Evolutionary conservation across 164 flowering plant species (phyloP).

Genomic region (Taxillus chinensis): DNA sequence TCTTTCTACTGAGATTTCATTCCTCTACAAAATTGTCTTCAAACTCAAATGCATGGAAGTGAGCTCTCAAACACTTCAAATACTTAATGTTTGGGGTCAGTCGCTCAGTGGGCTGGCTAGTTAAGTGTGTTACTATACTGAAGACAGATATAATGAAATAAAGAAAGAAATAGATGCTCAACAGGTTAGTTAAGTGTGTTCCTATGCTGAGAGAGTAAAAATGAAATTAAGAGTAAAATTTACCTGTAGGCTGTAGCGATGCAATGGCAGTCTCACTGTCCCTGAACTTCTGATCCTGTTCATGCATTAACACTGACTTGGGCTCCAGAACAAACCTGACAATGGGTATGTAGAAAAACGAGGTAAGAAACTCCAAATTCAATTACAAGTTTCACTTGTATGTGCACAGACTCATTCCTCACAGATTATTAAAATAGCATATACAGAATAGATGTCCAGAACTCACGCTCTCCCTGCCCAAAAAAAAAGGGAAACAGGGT

Average conservation of each 20-base stretch:
- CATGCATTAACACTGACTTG: constrained; percentile 53
- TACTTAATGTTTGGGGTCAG: too few species aligned
- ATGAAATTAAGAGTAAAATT: not conserved
- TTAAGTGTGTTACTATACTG: too few species aligned
- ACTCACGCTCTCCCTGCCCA: constrained; percentile 90
- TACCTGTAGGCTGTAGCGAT: constrained; percentile 76
- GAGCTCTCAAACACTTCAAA: too few species aligned
- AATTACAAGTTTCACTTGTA: not conserved
- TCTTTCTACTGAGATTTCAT: too few species aligned
- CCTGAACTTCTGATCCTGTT: constrained; percentile 77
- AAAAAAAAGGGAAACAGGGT: not conserved
- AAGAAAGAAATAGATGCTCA: too few species aligned
- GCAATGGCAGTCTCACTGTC: constrained; percentile 73
- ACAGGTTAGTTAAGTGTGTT: too few species aligned
- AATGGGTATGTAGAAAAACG: not conserved
- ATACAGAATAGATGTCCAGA: constrained; percentile 4
- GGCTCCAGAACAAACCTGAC: constrained; percentile 84
- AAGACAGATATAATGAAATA: too few species aligned
- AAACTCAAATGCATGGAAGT: too few species aligned
- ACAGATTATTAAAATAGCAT: not conserved
- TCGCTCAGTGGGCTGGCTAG: too few species aligned
- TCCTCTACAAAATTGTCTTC: too few species aligned
- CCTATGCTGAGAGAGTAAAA: not conserved
- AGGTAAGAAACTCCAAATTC: not conserved
- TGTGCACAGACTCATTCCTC: not conserved